Evolutionary conservation across 2,329 filamentous ascomycete species (phyloP).

Genomic region (Colletotrichum eremochloae): DNA sequence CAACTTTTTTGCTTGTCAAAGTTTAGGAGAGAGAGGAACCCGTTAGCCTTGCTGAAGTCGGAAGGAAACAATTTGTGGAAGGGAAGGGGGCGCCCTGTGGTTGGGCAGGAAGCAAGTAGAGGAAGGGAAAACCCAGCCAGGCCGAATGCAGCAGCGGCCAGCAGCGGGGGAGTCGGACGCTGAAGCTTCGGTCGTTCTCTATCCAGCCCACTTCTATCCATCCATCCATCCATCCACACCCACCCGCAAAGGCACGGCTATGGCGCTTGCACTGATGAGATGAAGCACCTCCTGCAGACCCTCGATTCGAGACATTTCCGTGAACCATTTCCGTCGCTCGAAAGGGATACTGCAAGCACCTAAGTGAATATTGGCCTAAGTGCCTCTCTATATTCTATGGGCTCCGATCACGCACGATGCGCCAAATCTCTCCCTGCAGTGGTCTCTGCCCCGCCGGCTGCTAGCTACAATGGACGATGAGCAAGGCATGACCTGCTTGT

Average conservation of each 20-base stretch:
- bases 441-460: background rate
- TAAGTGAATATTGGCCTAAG: background rate
- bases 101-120: conserved; percentile 40
- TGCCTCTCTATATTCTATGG: background rate
- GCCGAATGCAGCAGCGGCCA: conserved; percentile 35
- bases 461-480: background rate
- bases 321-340: background rate
- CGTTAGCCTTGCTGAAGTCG: conserved; percentile 16
- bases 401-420: background rate
- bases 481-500: background rate
- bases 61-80: conserved; percentile 38
- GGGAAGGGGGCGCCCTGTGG: conserved; percentile 31
- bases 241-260: background rate
- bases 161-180: conserved; percentile 29
- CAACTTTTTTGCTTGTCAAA: conserved; percentile 10
- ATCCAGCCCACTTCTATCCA: conserved; percentile 22
- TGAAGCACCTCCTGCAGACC: conserved; percentile 2
- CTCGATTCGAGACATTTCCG: background rate
- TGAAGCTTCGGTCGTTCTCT: conserved; percentile 22
- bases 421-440: background rate
- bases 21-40: conserved; percentile 1
- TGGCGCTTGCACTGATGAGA: background rate
- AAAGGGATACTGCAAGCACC: background rate
- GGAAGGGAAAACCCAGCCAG: conserved; percentile 30
- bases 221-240: background rate